phyloP scores from a whole-genome alignment of 2,329 filamentous ascomycete species.

The Coniochaeta hoffmannii region DNA sequence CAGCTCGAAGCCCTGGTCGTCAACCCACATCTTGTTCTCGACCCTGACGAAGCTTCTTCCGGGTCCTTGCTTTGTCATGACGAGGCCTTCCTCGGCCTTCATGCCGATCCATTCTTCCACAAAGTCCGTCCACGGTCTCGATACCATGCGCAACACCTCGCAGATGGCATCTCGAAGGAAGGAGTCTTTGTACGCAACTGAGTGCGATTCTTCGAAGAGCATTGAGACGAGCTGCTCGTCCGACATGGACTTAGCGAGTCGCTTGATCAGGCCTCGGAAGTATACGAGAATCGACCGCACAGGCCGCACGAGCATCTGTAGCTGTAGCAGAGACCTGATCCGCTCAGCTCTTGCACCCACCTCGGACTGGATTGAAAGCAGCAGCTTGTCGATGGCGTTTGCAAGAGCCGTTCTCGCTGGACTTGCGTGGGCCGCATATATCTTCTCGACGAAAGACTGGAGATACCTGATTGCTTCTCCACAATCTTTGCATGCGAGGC shows the following conservation, averaged over 20 bases:
- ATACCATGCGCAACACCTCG: slow-evolving; percentile 46
- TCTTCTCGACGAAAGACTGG: slow-evolving; percentile 35
- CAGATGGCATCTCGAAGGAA: slow-evolving; percentile 58
- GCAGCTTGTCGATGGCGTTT: slow-evolving; percentile 38
- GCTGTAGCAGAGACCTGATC: slow-evolving; percentile 42
- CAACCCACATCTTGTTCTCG: slow-evolving; percentile 43
- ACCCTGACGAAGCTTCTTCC: slow-evolving; percentile 55
- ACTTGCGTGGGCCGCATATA: slow-evolving; percentile 35
- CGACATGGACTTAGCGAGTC: slow-evolving; percentile 32
- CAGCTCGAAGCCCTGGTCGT: slow-evolving; percentile 51
- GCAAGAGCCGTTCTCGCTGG: slow-evolving; percentile 45
- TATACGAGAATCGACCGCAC: slow-evolving; percentile 41
- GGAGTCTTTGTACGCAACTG: slow-evolving; percentile 55
- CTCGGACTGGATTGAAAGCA: slow-evolving; percentile 41
- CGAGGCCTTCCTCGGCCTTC: slow-evolving; percentile 46
- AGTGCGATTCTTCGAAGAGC: slow-evolving; percentile 54
- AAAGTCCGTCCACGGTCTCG: slow-evolving; percentile 25
- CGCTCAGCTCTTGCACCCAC: slow-evolving; percentile 34
- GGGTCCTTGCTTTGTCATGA: slow-evolving; percentile 40
- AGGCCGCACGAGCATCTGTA: slow-evolving; percentile 42
- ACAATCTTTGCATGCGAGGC: slow-evolving; percentile 38
- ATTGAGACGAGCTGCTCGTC: slow-evolving; percentile 57
- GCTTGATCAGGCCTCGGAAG: slow-evolving; percentile 42
- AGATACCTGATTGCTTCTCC: slow-evolving; percentile 40
- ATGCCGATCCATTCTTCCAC: slow-evolving; percentile 71